Evolutionary conservation across 116 monocot genomes (phyloP), one percentile per base, ranked within the genome.

Genomic region (Papilionanthe hybrid): DNA sequence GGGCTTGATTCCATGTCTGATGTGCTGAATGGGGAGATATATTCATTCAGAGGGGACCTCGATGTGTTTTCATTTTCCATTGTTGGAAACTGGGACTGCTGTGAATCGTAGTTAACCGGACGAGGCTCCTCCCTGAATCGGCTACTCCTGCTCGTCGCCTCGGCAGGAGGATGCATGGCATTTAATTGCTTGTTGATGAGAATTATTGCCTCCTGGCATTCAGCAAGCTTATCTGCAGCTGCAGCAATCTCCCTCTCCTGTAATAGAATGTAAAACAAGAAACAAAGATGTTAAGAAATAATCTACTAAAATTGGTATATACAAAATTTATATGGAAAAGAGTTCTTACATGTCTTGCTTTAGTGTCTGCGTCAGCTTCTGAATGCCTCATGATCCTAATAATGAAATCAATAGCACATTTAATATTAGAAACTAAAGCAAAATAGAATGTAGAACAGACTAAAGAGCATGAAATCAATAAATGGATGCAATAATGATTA

Each of bases 201-300:
- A 73, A 86, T 20, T 55, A 98, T 98, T 5, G 94, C 90, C 83
- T 98, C 92, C 58, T 94, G 94, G 79, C 98, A 98, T 58, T 90
- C 91, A 25, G 87, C 90, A n/a, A 98, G 98, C 81, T 98, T 94
- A 75, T 98, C 93, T 60, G 94, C 82, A 53, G 98, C 97, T 69
- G 94, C 84, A 45, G 94, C 85, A 63, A 94, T 92, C 82, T 94
- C 98, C 50, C 55, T 93, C 53, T 94, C 90, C 94, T 97, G 82
- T 71, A 19, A 53, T 5, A 22, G 4, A 30, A 77, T 7, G 53
- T 53, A 50, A 5, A 13, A 48, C 20, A 44, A 65, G 17, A n/a
- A 72, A 72, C 4, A 49, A 25, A 27, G 30, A 10, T 7, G 29
- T 23, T 6, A 68, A 1, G 17, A 44, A 47, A 13, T 18, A 44